Evolutionary conservation across 257 asterid species (phyloP).

Genomic region (Forsythia viridissima): DNA sequence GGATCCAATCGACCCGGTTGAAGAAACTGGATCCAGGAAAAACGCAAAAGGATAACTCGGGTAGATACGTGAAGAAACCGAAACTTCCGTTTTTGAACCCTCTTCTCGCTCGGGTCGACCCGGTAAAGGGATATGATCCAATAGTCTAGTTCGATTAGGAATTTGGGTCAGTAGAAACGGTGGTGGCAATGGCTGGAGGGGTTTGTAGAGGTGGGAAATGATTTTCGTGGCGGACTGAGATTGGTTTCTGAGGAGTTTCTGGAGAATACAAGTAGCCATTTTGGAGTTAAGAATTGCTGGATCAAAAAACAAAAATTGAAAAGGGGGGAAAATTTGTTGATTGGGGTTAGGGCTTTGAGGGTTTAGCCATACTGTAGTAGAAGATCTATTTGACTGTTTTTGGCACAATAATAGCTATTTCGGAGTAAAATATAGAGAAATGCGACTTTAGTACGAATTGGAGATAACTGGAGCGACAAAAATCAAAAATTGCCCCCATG

Average conservation of each 20-base stretch:
- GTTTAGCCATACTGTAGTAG: slow-evolving; percentile 8
- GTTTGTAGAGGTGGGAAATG: slow-evolving; percentile 30
- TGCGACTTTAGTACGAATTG: background rate
- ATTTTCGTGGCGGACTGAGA: slow-evolving; percentile 40
- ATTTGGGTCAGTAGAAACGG: slow-evolving; percentile 23
- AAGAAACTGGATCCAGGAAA: slow-evolving; percentile 49
- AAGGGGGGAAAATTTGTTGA: background rate
- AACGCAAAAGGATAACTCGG: slow-evolving; percentile 59
- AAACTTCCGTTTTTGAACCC: slow-evolving; percentile 20
- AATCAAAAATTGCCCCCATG: slow-evolving; percentile 41
- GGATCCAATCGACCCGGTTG: slow-evolving; percentile 25
- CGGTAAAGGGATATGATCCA: slow-evolving; percentile 22
- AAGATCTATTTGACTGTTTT: background rate
- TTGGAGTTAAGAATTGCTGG: background rate
- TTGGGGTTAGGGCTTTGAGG: slow-evolving; percentile 37
- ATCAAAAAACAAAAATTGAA: slow-evolving; percentile 6
- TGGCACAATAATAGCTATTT: background rate
- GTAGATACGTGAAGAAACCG: slow-evolving; percentile 28
- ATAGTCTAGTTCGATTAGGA: slow-evolving; percentile 16
- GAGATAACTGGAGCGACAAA: background rate
- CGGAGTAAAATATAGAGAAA: background rate
- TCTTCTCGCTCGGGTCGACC: slow-evolving; percentile 22
- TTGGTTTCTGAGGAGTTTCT: slow-evolving; percentile 47
- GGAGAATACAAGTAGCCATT: slow-evolving; percentile 55
- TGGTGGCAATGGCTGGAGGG: slow-evolving; percentile 27